Evolutionary conservation across 2,329 filamentous ascomycete genomes (phyloP).

Genomic region (Beauveria sp.): DNA sequence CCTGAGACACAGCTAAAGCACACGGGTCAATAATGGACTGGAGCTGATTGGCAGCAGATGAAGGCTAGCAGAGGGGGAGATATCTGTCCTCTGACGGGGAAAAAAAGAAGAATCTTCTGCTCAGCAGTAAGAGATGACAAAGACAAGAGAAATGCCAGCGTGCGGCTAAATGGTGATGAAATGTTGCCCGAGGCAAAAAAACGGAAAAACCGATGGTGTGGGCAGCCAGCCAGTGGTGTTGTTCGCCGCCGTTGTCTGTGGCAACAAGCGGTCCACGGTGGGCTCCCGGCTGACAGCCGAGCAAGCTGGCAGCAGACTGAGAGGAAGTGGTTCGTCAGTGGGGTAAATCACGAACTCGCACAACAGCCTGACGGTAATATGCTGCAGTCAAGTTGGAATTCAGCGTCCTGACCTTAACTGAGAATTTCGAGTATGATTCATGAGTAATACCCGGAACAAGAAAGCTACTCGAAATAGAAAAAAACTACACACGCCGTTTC

Average conservation of each 20-base stretch:
- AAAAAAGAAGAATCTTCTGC: neutral
- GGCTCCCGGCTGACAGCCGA: neutral
- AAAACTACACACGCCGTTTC: neutral
- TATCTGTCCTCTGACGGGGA: neutral
- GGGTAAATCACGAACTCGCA: no score
- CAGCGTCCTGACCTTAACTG: no score
- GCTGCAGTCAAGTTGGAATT: no score
- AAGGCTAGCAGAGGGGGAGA: neutral
- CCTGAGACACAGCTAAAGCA: conserved; percentile 10
- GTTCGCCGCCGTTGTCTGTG: conserved; percentile 29
- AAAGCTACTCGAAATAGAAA: no score
- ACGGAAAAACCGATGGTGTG: neutral
- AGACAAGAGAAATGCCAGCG: neutral
- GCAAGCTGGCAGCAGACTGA: no score
- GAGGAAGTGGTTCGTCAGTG: no score
- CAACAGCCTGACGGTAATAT: no score
- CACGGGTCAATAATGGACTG: conserved; percentile 2
- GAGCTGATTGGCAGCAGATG: neutral
- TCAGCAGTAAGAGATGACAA: conserved; percentile 1
- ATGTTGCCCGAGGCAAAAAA: neutral
- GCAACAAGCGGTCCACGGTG: conserved; percentile 23
- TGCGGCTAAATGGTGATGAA: neutral
- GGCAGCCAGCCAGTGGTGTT: conserved; percentile 1
- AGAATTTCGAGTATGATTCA: no score
- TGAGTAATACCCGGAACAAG: no score